Evolutionary conservation across 169 alveolate species (phyloP), one percentile per base, ranked within the genome.

Genomic region (Plasmodium adleri): DNA sequence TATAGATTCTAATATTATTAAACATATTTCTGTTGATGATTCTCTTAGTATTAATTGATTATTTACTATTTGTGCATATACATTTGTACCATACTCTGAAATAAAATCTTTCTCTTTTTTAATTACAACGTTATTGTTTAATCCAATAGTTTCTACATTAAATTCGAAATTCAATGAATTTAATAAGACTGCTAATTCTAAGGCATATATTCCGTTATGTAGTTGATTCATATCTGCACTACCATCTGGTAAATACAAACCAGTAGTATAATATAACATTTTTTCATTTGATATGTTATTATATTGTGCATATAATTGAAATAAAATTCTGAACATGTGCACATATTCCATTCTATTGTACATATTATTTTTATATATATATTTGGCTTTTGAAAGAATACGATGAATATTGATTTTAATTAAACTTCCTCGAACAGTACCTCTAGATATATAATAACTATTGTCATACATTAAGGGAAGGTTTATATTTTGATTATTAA

Each of bases 341-440:
- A 86, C 71, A 49, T 86, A 72, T 52, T 70, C 92, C 92, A 86
- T 86, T 72, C 75, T 49, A 22, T 72, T 86, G 64, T 86, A 32
- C 13, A 15, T 56, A 22, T 72, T 72, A 59, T 58, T 70, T 64
- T 71, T 86, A 50, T 86, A 86, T n/a, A 86, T 72, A 58, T 86
- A 71, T 58, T 86, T 86, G 17, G 17, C 32, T 8, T 49, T 50
- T 15, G 12, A 26, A 64, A 78, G 20, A 17, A 64, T 39, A 20
- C 10, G 9, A 50, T 54, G 7, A 6, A 66, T 72, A 67, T 86
- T 71, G 22, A 86, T 86, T 59, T 24, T 58, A 24, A 72, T 71
- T n/a, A 64, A 52, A 39, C 43, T 52, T 24, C 89, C 89, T n/a
- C 13, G 58, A 45, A 78, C 80, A 13, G 62, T 78, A 15, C 59